Evolutionary conservation across 306 rosid species (phyloP), one percentile per base, ranked within the genome.

Genomic region (Boehmeria nivea): DNA sequence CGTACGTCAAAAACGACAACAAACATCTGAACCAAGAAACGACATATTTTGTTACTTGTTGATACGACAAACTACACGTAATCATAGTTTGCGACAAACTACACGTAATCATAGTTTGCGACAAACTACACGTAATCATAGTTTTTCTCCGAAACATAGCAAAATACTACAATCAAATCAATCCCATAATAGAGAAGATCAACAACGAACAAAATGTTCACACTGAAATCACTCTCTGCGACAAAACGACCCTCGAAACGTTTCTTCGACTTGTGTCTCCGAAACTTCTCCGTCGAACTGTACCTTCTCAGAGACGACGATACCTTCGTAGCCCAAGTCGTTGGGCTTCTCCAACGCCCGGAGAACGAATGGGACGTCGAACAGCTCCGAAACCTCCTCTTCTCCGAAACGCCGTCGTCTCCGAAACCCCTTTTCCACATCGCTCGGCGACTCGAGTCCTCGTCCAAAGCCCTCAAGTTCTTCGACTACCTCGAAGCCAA

Each of bases 261-360:
- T 22, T 59, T 59, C 37, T 60, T 54, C 68, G 51, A 39, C 71
- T 54, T 66, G 22, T 3, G 46, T 52, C 49, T 59, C 54, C 63
- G 67, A 63, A 61, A 59, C 64, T 37, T 65, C 45, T 59, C 77
- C 31, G 34, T 70, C 61, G 48, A 67, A 59, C 14, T 66, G 54
- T 45, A 27, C 6, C 36, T 57, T n/a, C 70, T 15, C 6, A 36
- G 8, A 15, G 72, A 79, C 22, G 64, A 64, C 8, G 71, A 69
- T 26, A 56, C 50, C 0, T 40, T 61, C 4, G 42, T 75, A 28
- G 64, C 67, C 72, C 77, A 78, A 62, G 79, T 51, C 0, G 57
- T 76, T 31, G 59, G 78, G 44, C 78, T 78, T 63, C 79, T 87
- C 67, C 70, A 60, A 63, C 42, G 56, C 21, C 70, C 83, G 37